These are phyloP conservation scores for Capronia epimyces DNA, from an alignment of 2,329 filamentous ascomycete genomes.

Conservation along the genomic window DNA sequence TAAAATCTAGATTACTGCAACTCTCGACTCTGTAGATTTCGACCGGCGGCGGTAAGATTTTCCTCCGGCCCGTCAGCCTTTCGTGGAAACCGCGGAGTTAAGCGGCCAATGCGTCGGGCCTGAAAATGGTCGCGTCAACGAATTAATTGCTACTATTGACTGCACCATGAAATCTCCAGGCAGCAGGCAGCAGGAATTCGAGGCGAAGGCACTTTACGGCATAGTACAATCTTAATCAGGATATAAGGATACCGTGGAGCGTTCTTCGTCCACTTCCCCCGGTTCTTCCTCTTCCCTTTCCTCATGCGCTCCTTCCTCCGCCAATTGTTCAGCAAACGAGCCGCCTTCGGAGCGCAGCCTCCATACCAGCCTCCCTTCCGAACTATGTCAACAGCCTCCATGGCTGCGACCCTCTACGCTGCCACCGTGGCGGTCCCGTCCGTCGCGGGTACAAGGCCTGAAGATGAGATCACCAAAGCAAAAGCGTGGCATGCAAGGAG, in stretches of 20 bases:
- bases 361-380: constrained; percentile 24
- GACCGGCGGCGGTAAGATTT: neutral
- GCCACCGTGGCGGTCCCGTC: constrained; percentile 38
- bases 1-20: too few relatives aligned
- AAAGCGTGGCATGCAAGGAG: constrained; percentile 39
- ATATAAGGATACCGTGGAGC: neutral
- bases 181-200: neutral
- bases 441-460: constrained; percentile 32
- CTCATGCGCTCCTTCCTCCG: constrained; percentile 25
- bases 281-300: neutral
- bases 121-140: neutral
- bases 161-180: neutral
- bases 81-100: constrained; percentile 1
- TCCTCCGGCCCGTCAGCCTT: neutral
- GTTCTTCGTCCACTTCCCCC: neutral
- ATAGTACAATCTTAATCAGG: too few relatives aligned
- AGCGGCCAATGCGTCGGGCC: neutral
- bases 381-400: constrained; percentile 36
- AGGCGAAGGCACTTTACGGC: neutral
- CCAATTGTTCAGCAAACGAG: constrained; percentile 18
- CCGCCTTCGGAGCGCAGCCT: constrained; percentile 24
- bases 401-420: constrained; percentile 39
- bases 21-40: too few relatives aligned
- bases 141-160: neutral
- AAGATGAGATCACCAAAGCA: constrained; percentile 35